Base-by-base conservation (phyloP, 495 filamentous ascomycete genomes). In the Cercophora sp. region DNA sequence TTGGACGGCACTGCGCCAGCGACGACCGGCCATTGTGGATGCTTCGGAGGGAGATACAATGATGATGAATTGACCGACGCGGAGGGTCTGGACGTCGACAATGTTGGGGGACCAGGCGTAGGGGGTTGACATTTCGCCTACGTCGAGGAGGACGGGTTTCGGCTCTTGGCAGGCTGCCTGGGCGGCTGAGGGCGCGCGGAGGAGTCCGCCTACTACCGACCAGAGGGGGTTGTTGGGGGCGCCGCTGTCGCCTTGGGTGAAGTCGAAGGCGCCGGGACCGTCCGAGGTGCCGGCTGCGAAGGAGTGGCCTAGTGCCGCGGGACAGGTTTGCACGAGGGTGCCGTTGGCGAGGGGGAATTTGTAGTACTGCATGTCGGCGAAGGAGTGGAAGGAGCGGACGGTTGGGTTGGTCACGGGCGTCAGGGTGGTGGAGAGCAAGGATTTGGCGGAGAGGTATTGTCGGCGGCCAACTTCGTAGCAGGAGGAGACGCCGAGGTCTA, bases 241-340 rank as follows among this genome's bases (percentile, higher is more conserved):
- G 18, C 83, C 82, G 5, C 83, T 85, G 60, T 88, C 80, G 52
- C 84, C 88, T 65, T 98, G 93, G 16, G 85, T 91, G 68, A 96
- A 96, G 71, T 96, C 93, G 63, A 96, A 95, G 4, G 83, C 82
- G 3, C 93, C 93, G 0, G 92, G 92, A 11, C 93, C 87, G 62
- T 98, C 93, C 0, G 88, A 87, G 1, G 93, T 98, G 22, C 93
- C 93, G 13, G 86, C 93, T 15, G 93, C 93, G 68, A 98, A 98
- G 8, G 85, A 88, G 56, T 89, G 89, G 40, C 93, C 93, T n/a
- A 98, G 73, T 0, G 89, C 93, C 2, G 93, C 92, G 26, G 89
- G 85, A 64, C 93, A 96, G 4, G 92, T 96, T 54, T 75, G 81
- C 13, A 87, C 80, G 3, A 65, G 71, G 16, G 84, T 87, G 37